phyloP scores from a whole-genome alignment of 1,284 basidiomycete species.

The Ganoderma boninense region DNA sequence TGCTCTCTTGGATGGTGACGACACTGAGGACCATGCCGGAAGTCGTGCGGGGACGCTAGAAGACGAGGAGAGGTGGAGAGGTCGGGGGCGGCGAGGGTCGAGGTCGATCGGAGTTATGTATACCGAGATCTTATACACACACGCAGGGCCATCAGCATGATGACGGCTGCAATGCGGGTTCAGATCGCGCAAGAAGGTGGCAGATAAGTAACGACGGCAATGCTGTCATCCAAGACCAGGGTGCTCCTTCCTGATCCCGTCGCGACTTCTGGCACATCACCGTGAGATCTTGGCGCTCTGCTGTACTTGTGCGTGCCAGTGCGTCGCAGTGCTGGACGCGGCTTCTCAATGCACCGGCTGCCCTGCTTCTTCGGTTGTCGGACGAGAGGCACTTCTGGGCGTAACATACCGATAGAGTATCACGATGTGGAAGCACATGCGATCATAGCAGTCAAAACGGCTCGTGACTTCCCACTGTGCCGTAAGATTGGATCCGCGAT shows the following conservation, averaged over 20 bases:
- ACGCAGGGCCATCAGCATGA: neutral
- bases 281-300: neutral
- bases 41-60: neutral
- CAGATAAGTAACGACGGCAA: neutral
- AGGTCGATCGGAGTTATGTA: neutral
- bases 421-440: no score
- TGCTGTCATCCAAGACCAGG: neutral
- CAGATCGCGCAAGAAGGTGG: neutral
- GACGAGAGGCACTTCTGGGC: neutral
- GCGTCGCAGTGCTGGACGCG: neutral
- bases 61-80: neutral
- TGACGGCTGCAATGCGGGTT: slow-evolving; percentile 1
- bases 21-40: neutral
- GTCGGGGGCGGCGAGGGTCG: neutral
- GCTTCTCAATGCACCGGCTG: neutral
- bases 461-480: neutral
- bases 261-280: neutral
- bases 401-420: neutral
- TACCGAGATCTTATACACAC: neutral
- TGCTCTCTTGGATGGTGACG: neutral
- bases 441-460: neutral
- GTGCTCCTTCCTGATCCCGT: neutral
- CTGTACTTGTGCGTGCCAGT: neutral
- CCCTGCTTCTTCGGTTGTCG: no score
- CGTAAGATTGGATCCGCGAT: neutral